Percentiles rank a stretch among this genome's conserved stretches.
phyloP scores from a whole-genome alignment of 768 basidiomycete genomes.

The Mycena alexandri region DNA sequence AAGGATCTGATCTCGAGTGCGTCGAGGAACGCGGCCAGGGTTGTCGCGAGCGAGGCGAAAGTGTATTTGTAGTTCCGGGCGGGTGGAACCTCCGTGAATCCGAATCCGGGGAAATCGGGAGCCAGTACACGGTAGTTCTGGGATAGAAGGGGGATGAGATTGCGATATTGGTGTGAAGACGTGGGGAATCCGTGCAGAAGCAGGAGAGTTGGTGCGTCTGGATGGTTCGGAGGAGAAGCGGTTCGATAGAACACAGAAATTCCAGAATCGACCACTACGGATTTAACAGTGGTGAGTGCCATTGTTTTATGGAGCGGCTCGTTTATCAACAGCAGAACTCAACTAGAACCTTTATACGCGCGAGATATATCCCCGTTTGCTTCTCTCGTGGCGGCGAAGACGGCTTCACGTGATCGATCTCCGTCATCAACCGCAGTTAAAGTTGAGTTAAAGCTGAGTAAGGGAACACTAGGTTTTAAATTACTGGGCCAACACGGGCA shows the following conservation, averaged over 20 bases:
- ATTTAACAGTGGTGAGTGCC: constrained; percentile 35
- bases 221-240: constrained; percentile 47
- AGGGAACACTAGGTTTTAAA: too few species aligned
- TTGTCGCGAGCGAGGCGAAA: constrained; percentile 55
- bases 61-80: constrained; percentile 53
- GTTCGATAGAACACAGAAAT: constrained; percentile 60
- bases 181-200: constrained; percentile 66
- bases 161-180: constrained; percentile 62
- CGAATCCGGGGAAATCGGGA: constrained; percentile 66
- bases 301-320: background rate
- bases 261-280: constrained; percentile 46
- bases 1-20: constrained; percentile 53
- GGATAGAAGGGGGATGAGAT: constrained; percentile 59
- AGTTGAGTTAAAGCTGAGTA: too few species aligned
- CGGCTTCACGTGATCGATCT: too few species aligned
- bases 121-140: constrained; percentile 57
- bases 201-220: constrained; percentile 49
- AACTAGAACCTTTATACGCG: too few species aligned
- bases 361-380: too few species aligned
- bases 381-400: too few species aligned
- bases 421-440: too few species aligned
- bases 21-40: constrained; percentile 57
- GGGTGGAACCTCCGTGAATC: constrained; percentile 58
- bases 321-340: too few species aligned
- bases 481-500: too few species aligned